These are phyloP conservation scores for Starmerella riodocensis DNA, from an alignment of 805 yeast genomes.

Conservation along the genomic window DNA sequence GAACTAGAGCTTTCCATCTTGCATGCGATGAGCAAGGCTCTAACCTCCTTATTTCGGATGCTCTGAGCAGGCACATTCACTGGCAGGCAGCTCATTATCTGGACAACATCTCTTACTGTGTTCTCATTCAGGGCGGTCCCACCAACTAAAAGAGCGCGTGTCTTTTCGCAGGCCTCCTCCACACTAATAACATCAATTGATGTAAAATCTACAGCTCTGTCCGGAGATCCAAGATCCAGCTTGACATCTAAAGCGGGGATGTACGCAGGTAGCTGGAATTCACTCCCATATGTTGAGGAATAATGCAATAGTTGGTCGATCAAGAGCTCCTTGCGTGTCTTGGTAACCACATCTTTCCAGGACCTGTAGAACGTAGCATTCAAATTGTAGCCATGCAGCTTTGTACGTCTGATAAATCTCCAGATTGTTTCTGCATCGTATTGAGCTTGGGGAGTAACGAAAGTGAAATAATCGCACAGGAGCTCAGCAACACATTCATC, in stretches of 20 bases:
- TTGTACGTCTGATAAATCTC: not conserved
- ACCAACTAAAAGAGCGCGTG: not conserved
- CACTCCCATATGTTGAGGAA: not conserved
- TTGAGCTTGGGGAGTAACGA: not conserved
- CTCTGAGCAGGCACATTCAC: not conserved
- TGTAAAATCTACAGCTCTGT: not conserved
- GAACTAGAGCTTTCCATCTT: not conserved
- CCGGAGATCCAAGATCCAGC: not conserved
- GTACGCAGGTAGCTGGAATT: not conserved
- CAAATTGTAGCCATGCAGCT: conserved; percentile 1
- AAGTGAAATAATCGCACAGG: not conserved
- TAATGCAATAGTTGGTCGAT: conserved; percentile 3
- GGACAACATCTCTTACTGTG: not conserved
- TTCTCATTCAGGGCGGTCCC: not conserved
- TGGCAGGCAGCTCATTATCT: not conserved
- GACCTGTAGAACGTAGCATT: not conserved
- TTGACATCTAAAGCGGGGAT: not conserved
- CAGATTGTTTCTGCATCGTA: not conserved
- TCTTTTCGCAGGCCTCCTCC: not conserved
- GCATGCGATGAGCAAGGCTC: not conserved
- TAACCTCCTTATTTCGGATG: conserved; percentile 2
- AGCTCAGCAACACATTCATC: too few relatives aligned
- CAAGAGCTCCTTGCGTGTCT: not conserved
- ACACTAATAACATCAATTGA: not conserved
- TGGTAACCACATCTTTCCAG: not conserved